Percentiles rank a stretch among this genome's conserved stretches.
Conservation (phyloP, 768 basidiomycete species). For the Polyporus arcularius region DNA sequence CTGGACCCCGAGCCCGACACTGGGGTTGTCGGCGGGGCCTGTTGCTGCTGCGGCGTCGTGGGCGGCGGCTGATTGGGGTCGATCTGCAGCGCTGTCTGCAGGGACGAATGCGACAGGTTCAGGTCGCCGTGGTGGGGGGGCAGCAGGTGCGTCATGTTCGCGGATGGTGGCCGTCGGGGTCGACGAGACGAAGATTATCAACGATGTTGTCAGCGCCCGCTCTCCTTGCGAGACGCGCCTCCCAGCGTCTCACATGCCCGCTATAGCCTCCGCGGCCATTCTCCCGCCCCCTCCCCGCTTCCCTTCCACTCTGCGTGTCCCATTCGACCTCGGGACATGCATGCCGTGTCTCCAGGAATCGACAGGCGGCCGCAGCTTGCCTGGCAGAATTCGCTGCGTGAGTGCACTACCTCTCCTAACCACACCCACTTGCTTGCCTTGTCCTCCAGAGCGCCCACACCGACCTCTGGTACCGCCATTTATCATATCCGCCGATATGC, state of each 20-base stretch:
- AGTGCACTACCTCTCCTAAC: too few relatives aligned
- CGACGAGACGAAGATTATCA: constrained; percentile 11
- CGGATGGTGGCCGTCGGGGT: constrained; percentile 8
- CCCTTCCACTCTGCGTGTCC: neutral
- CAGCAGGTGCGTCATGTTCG: constrained; percentile 47
- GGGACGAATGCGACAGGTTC: constrained; percentile 45
- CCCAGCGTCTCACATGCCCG: constrained; percentile 18
- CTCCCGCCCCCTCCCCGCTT: neutral
- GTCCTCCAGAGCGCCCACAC: neutral
- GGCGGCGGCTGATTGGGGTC: constrained; percentile 60
- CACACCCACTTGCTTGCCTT: neutral
- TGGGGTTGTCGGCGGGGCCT: constrained; percentile 38
- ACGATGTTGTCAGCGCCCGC: constrained; percentile 17
- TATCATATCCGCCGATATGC: neutral
- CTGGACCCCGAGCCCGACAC: constrained; percentile 26
- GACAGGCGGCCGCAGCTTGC: too few relatives aligned
- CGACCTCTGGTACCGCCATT: too few relatives aligned
- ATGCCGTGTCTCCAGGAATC: neutral
- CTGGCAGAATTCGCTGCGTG: too few relatives aligned
- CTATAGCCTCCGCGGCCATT: constrained; percentile 13
- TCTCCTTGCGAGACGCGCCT: constrained; percentile 14
- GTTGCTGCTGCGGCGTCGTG: constrained; percentile 39
- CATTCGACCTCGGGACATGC: neutral
- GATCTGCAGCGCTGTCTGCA: constrained; percentile 70
- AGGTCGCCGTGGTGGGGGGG: constrained; percentile 50